Conservation (phyloP, 305 asterid genomes). For the Rubia peregrina region DNA sequence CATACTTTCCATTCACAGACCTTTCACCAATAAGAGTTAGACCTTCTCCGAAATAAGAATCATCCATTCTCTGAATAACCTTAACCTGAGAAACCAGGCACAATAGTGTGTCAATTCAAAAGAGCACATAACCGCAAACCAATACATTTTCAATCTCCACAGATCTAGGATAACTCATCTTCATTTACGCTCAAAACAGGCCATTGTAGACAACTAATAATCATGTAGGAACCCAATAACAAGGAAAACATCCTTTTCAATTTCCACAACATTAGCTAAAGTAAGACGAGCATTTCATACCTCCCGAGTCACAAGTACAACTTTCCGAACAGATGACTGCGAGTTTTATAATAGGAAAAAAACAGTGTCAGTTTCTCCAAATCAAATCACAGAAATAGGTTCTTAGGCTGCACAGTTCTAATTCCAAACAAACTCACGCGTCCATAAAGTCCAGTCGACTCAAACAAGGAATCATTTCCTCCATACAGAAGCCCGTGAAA, state of each 20-base stretch:
- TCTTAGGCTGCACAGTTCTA: background rate
- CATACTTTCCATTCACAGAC: conserved; percentile 26
- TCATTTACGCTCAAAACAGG: background rate
- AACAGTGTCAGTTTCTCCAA: background rate
- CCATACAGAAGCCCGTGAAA: conserved; percentile 60
- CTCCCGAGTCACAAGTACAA: conserved; percentile 58
- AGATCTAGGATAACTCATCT: background rate
- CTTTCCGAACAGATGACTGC: conserved; percentile 79
- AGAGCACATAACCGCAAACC: background rate
- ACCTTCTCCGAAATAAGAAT: conserved; percentile 66
- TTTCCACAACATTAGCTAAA: background rate
- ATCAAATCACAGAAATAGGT: background rate
- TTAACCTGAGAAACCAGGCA: conserved; percentile 38
- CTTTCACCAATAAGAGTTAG: conserved; percentile 62
- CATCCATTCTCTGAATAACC: conserved; percentile 39
- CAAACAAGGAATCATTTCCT: conserved; percentile 55
- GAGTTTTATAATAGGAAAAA: background rate
- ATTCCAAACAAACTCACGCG: conserved; percentile 38
- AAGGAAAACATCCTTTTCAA: background rate
- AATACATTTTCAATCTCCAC: background rate
- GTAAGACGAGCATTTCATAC: conserved; percentile 26
- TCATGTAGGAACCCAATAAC: background rate
- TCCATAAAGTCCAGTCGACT: conserved; percentile 61
- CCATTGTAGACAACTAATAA: background rate
- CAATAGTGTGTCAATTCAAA: conserved; percentile 7